These are phyloP conservation scores for Metschnikowia koreensis DNA, from an alignment of 805 yeast species.

Conservation along the genomic window DNA sequence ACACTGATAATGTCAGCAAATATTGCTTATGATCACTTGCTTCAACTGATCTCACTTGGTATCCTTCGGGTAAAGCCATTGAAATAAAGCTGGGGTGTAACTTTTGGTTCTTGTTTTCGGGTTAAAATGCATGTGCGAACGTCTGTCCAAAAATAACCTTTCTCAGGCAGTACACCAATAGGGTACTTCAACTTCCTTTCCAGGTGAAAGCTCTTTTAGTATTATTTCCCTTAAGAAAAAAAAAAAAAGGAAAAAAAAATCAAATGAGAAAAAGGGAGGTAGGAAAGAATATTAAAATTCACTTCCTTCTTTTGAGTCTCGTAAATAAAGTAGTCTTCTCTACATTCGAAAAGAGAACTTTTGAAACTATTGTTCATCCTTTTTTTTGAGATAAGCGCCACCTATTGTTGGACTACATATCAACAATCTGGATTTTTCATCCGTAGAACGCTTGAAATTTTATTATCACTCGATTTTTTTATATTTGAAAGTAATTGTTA, in stretches of 20 bases:
- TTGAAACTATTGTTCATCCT: no score
- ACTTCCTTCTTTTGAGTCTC: neutral
- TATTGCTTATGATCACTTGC: slow-evolving; percentile 59
- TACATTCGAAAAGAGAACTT: no score
- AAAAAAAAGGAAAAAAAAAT: no score
- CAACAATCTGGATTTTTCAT: no score
- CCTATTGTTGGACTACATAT: no score
- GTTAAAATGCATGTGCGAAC: slow-evolving; percentile 2
- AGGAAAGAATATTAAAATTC: no score
- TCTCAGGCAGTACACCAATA: neutral
- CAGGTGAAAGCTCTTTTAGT: neutral
- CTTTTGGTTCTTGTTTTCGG: neutral
- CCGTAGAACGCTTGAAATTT: no score
- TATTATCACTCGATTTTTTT: no score
- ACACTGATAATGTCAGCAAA: slow-evolving; percentile 56
- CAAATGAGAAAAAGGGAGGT: no score
- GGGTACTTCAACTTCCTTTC: neutral
- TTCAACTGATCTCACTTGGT: slow-evolving; percentile 57
- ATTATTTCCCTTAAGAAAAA: neutral
- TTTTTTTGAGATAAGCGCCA: no score
- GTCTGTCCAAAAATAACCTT: slow-evolving; percentile 1
- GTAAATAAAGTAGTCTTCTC: neutral
- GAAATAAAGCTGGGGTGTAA: neutral
- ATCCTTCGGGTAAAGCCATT: slow-evolving; percentile 58
- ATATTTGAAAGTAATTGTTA: no score